These are phyloP conservation scores for Podospora pseudopauciseta DNA, from an alignment of 495 filamentous ascomycete species.

Conservation along the genomic window DNA sequence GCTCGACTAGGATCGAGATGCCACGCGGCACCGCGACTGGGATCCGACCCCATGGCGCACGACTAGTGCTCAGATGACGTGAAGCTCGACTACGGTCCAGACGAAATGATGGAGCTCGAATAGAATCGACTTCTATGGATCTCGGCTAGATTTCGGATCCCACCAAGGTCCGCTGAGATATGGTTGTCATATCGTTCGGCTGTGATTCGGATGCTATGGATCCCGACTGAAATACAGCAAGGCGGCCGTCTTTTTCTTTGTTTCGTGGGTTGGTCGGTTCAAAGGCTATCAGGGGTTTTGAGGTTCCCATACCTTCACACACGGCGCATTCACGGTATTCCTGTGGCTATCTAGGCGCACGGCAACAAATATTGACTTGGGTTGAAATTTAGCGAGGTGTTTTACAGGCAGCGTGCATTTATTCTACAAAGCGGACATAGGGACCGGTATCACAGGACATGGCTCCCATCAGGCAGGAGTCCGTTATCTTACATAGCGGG, in stretches of 20 bases:
- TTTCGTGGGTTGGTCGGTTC: background rate
- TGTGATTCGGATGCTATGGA: constrained; percentile 67
- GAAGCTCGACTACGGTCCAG: too few species aligned
- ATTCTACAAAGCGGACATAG: background rate
- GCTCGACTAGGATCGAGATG: constrained; percentile 47
- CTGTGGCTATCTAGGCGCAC: background rate
- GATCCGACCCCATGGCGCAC: too few species aligned
- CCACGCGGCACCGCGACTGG: constrained; percentile 35
- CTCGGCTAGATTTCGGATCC: too few species aligned
- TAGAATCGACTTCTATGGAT: too few species aligned
- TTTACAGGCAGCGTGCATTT: background rate
- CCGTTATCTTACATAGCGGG: background rate
- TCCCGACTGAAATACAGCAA: constrained; percentile 47
- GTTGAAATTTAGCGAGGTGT: constrained; percentile 7
- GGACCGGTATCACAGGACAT: background rate
- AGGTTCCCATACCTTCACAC: background rate
- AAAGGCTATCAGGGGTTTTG: background rate
- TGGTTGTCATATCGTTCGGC: too few species aligned
- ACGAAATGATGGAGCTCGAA: too few species aligned
- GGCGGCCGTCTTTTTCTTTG: background rate
- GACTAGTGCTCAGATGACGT: too few species aligned
- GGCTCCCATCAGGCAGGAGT: background rate
- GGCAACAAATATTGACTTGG: constrained; percentile 6
- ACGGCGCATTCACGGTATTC: background rate
- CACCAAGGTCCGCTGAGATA: too few species aligned